Percentiles rank a stretch among this genome's conserved stretches.
phyloP scores from a whole-genome alignment of 2,329 filamentous ascomycete species.

The Lasiodiplodia sp. region DNA sequence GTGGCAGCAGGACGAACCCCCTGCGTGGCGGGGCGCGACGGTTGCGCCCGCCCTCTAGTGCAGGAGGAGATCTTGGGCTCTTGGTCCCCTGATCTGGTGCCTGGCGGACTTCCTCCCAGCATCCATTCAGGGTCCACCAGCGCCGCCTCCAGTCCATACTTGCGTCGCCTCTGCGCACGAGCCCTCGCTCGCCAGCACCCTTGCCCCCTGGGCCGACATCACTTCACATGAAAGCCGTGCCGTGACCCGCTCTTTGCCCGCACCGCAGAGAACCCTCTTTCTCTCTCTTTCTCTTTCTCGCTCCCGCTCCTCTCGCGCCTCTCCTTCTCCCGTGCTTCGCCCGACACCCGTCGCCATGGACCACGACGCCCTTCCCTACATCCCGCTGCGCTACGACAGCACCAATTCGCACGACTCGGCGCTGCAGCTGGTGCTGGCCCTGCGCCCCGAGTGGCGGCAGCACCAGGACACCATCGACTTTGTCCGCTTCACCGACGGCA shows the following conservation, averaged over 20 bases:
- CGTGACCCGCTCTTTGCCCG: constrained; percentile 19
- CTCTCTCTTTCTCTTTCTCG: not conserved
- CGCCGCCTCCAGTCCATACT: not conserved
- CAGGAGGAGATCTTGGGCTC: not conserved
- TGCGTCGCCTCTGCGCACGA: constrained; percentile 8
- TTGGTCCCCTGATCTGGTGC: not conserved
- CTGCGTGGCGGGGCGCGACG: constrained; percentile 1
- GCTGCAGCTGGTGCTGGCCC: constrained; percentile 75
- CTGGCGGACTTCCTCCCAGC: not conserved
- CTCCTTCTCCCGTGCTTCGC: not conserved
- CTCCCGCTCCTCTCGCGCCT: not conserved
- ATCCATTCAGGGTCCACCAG: not conserved
- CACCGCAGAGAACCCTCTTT: not conserved
- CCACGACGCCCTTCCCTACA: constrained; percentile 54
- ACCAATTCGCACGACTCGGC: constrained; percentile 81
- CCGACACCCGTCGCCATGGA: constrained; percentile 18
- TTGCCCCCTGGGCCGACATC: constrained; percentile 26
- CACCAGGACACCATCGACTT: constrained; percentile 80
- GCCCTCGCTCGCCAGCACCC: constrained; percentile 4
- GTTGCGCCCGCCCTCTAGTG: not conserved
- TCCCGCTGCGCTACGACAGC: constrained; percentile 80
- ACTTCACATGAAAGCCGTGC: constrained; percentile 31
- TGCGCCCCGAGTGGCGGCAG: constrained; percentile 83
- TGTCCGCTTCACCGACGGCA: constrained; percentile 93
- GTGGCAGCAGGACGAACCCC: not conserved